phyloP scores from a whole-genome alignment of 2,329 filamentous ascomycete genomes.

The Neospermospora avenae region DNA sequence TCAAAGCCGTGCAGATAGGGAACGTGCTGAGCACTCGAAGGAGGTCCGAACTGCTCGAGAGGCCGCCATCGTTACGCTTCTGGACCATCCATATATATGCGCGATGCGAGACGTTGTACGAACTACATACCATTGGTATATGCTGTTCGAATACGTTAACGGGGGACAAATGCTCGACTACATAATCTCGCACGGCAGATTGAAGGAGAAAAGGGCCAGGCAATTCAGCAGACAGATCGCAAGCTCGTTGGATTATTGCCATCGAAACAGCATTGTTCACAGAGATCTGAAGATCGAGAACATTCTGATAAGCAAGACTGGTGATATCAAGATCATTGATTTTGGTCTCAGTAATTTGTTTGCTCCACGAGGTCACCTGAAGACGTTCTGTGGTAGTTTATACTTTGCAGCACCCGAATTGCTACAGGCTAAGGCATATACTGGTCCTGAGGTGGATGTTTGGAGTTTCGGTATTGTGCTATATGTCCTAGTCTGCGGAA shows the following conservation, averaged over 20 bases:
- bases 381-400: constrained; percentile 95
- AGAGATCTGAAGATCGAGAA: constrained; percentile 98
- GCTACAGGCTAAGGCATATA: constrained; percentile 89
- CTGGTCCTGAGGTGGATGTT: constrained; percentile 92
- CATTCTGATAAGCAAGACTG: constrained; percentile 97
- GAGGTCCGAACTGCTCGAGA: constrained; percentile 88
- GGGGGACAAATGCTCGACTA: constrained; percentile 99
- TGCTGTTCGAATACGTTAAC: constrained; percentile 99
- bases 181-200: constrained; percentile 94
- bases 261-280: constrained; percentile 97
- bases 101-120: constrained; percentile 92
- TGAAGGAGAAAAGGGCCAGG: constrained; percentile 97
- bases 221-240: constrained; percentile 98
- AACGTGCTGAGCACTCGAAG: constrained; percentile 90
- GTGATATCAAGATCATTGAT: constrained; percentile 99
- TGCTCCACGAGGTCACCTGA: constrained; percentile 75
- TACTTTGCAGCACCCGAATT: constrained; percentile 97
- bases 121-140: constrained; percentile 99
- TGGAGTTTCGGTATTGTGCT: constrained; percentile 99
- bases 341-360: constrained; percentile 97
- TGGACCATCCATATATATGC: constrained; percentile 94
- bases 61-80: constrained; percentile 90
- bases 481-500: constrained; percentile 94
- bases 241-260: constrained; percentile 94
- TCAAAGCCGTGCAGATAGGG: constrained; percentile 67